A percentile compares a stretch with the other conserved stretches of the same genome.
Conservation (phyloP, 176 grass and related monocot species). For the Poa pratensis region DNA sequence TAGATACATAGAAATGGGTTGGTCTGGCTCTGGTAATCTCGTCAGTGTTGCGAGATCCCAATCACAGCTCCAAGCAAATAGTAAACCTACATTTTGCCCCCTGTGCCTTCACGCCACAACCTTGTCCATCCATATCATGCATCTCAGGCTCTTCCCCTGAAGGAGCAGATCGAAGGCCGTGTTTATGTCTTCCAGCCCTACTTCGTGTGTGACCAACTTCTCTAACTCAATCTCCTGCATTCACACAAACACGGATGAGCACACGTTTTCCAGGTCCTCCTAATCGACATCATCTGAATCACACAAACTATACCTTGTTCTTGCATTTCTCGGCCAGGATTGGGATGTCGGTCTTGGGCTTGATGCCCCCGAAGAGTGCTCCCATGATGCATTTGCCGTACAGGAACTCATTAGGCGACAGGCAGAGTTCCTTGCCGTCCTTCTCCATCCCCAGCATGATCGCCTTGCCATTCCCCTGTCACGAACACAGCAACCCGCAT, state of each 20-base stretch:
- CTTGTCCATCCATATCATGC: constrained; percentile 82
- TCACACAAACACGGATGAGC: not conserved
- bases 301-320: constrained; percentile 42
- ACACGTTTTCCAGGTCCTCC: not conserved
- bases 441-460: constrained; percentile 58
- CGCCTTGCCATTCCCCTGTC: constrained; percentile 74
- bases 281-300: not conserved
- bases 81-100: too few species aligned
- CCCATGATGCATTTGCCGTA: constrained; percentile 66
- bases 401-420: constrained; percentile 52
- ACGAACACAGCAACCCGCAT: not conserved
- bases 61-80: too few species aligned
- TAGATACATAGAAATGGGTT: too few species aligned
- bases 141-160: constrained; percentile 74
- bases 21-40: too few species aligned
- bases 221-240: constrained; percentile 73
- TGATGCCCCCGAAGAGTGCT: constrained; percentile 64
- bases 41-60: too few species aligned
- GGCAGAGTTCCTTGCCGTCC: constrained; percentile 35
- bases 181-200: constrained; percentile 70
- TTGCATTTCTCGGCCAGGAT: constrained; percentile 69
- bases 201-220: constrained; percentile 67
- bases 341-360: constrained; percentile 78
- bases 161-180: constrained; percentile 69
- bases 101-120: not conserved